Percentiles rank a stretch among this genome's conserved stretches.
phyloP scores from a whole-genome alignment of 1,139 yeast species.

The Debaryomyces robertsiae region DNA sequence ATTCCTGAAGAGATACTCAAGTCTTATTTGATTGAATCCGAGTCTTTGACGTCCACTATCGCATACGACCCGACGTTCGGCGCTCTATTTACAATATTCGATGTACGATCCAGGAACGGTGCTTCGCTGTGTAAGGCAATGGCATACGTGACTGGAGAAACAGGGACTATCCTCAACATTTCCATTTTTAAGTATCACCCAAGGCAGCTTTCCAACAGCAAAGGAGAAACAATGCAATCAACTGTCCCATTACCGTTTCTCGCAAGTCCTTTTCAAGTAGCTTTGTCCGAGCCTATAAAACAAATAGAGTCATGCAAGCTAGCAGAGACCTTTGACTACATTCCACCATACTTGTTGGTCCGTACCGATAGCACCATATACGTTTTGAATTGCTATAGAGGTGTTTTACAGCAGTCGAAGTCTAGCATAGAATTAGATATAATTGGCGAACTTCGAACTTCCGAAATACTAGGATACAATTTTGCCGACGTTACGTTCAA shows the following conservation, averaged over 20 bases:
- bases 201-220: slow-evolving; percentile 12
- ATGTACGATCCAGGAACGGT: slow-evolving; percentile 18
- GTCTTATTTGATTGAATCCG: slow-evolving; percentile 28
- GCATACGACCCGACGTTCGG: slow-evolving; percentile 46
- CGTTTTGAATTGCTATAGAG: slow-evolving; percentile 24
- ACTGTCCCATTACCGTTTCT: slow-evolving; percentile 15
- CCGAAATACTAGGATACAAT: slow-evolving; percentile 29
- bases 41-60: slow-evolving; percentile 25
- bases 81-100: slow-evolving; percentile 24
- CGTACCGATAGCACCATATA: slow-evolving; percentile 25
- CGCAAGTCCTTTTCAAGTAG: slow-evolving; percentile 26
- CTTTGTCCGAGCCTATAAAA: slow-evolving; percentile 37
- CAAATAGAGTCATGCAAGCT: slow-evolving; percentile 37
- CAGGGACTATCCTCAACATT: slow-evolving; percentile 32
- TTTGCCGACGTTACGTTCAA: slow-evolving; percentile 52
- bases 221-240: slow-evolving; percentile 4
- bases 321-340: slow-evolving; percentile 16
- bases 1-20: slow-evolving; percentile 29
- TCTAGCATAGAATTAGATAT: slow-evolving; percentile 20
- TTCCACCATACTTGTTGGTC: slow-evolving; percentile 24
- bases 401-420: slow-evolving; percentile 3
- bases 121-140: slow-evolving; percentile 21
- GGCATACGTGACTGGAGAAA: slow-evolving; percentile 38
- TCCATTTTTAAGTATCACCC: slow-evolving; percentile 19
- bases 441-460: slow-evolving; percentile 25